phyloP scores from a whole-genome alignment of 2,329 filamentous ascomycete species.

The Didymella pomorum region DNA sequence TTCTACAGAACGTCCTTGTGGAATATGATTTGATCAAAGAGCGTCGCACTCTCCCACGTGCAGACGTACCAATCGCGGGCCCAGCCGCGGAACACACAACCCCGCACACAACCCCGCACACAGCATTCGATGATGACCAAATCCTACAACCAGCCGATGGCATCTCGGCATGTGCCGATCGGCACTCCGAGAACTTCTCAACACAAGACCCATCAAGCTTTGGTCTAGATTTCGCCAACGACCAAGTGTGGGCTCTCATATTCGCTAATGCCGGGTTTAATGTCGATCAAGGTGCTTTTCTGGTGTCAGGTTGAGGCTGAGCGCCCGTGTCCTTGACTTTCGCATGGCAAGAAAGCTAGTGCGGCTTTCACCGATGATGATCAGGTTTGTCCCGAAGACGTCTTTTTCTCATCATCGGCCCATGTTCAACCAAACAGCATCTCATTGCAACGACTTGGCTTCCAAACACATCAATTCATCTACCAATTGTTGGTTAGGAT shows the following conservation, averaged over 20 bases:
- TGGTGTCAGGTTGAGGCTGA: background rate
- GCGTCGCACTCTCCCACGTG: background rate
- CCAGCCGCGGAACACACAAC: background rate
- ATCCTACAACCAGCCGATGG: background rate
- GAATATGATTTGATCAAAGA: conserved; percentile 1
- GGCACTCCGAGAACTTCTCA: background rate
- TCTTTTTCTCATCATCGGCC: background rate
- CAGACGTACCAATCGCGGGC: background rate
- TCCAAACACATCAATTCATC: background rate
- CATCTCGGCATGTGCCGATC: background rate
- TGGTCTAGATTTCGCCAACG: background rate
- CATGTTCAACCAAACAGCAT: background rate
- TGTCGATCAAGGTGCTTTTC: conserved; percentile 5
- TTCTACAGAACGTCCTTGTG: background rate
- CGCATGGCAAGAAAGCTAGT: background rate
- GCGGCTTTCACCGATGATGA: background rate
- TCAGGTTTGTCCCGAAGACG: background rate
- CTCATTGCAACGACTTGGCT: background rate
- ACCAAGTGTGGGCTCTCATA: conserved; percentile 2
- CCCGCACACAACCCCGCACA: background rate
- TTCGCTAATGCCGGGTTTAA: conserved; percentile 13
- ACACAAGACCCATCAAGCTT: background rate
- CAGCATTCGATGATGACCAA: background rate
- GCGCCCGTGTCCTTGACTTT: background rate
- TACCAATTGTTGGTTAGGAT: background rate